Conservation (phyloP, 768 basidiomycete genomes). For the Lactarius deliciosus region DNA sequence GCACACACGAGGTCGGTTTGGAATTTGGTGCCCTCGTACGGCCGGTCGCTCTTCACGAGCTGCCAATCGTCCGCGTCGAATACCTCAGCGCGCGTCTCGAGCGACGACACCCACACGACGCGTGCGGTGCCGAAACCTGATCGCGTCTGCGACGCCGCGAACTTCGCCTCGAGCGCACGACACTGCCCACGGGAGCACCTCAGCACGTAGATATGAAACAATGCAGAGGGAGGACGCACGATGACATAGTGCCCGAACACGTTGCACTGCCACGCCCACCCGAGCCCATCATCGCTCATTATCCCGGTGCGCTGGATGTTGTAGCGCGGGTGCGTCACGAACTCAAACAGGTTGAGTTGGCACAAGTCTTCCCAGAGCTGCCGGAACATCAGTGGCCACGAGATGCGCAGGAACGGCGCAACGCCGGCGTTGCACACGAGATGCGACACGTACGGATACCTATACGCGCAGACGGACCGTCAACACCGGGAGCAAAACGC, state of each 20-base stretch:
- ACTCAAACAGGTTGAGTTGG: constrained; percentile 40
- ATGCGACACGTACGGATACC: constrained; percentile 80
- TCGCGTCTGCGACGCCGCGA: constrained; percentile 45
- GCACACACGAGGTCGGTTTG: constrained; percentile 69
- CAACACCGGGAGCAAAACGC: not conserved
- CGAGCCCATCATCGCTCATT: constrained; percentile 65
- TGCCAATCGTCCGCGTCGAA: constrained; percentile 75
- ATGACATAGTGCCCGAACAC: constrained; percentile 78
- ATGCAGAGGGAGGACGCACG: constrained; percentile 44
- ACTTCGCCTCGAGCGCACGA: constrained; percentile 55
- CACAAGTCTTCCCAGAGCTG: constrained; percentile 43
- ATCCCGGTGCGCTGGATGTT: constrained; percentile 60
- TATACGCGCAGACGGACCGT: constrained; percentile 33
- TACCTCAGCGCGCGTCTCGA: constrained; percentile 54
- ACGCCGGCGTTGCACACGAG: constrained; percentile 80
- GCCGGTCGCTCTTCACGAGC: constrained; percentile 53
- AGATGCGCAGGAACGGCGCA: constrained; percentile 53
- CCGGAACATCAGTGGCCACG: constrained; percentile 47
- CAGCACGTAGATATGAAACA: not conserved
- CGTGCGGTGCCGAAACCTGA: constrained; percentile 42
- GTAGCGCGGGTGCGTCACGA: constrained; percentile 55
- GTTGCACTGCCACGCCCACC: constrained; percentile 84
- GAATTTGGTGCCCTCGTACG: constrained; percentile 75
- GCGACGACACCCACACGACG: constrained; percentile 78
- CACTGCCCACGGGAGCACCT: constrained; percentile 46